Evolutionary conservation across 2,329 filamentous ascomycete species (phyloP).

Genomic region (Fusarium sp.): DNA sequence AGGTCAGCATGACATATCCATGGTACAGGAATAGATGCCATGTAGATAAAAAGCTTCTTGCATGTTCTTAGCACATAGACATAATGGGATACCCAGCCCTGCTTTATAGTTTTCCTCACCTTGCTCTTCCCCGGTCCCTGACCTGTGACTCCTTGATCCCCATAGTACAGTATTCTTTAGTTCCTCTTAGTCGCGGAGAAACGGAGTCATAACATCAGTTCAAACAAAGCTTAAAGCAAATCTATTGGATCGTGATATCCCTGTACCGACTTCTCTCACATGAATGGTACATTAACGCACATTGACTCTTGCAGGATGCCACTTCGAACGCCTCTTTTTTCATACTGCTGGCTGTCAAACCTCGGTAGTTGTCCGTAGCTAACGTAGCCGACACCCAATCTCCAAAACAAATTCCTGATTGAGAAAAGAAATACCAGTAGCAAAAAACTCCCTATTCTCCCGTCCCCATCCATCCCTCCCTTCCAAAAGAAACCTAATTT

Average conservation of each 20-base stretch:
- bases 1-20: slow-evolving; percentile 26
- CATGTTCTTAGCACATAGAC: slow-evolving; percentile 43
- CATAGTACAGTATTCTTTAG: slow-evolving; percentile 24
- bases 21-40: slow-evolving; percentile 31
- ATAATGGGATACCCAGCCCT: slow-evolving; percentile 42
- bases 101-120: slow-evolving; percentile 45
- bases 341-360: slow-evolving; percentile 27
- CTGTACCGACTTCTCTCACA: slow-evolving; percentile 37
- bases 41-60: slow-evolving; percentile 44
- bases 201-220: slow-evolving; percentile 40
- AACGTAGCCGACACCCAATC: slow-evolving; percentile 27
- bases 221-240: slow-evolving; percentile 37
- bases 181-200: slow-evolving; percentile 28
- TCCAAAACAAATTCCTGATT: slow-evolving; percentile 25
- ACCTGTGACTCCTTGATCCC: slow-evolving; percentile 26
- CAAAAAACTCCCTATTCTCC: slow-evolving; percentile 24
- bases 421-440: slow-evolving; percentile 10
- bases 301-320: slow-evolving; percentile 23
- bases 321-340: slow-evolving; percentile 42
- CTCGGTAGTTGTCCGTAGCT: slow-evolving; percentile 41
- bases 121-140: slow-evolving; percentile 3
- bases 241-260: slow-evolving; percentile 41
- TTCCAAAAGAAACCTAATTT: slow-evolving; percentile 7
- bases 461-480: neutral
- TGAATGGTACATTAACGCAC: slow-evolving; percentile 35